These are phyloP conservation scores for Exsudoporus frostii DNA, from an alignment of 768 basidiomycete genomes.

Conservation along the genomic window DNA sequence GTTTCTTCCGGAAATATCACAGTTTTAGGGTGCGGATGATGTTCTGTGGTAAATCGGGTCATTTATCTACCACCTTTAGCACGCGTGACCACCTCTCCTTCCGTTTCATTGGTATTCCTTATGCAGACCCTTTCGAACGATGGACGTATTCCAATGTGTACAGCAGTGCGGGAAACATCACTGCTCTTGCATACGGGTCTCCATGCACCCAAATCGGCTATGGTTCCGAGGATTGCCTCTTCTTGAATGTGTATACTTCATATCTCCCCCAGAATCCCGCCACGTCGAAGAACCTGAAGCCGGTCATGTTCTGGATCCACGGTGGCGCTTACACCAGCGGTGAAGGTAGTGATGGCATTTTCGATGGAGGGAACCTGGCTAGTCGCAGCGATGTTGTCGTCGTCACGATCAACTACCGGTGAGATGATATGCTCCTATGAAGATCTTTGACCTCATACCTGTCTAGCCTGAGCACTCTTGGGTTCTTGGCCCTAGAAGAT, in stretches of 20 bases:
- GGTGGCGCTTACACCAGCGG: slow-evolving; percentile 46
- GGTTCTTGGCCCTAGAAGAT: slow-evolving; percentile 6
- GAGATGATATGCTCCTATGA: not conserved
- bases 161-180: slow-evolving; percentile 27
- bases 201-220: slow-evolving; percentile 31
- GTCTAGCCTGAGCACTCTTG: slow-evolving; percentile 3
- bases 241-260: slow-evolving; percentile 46
- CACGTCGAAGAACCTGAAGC: slow-evolving; percentile 27
- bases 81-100: slow-evolving; percentile 48
- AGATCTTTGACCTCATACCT: not conserved
- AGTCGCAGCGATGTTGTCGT: slow-evolving; percentile 43
- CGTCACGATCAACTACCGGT: slow-evolving; percentile 38
- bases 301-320: slow-evolving; percentile 51
- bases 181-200: slow-evolving; percentile 34
- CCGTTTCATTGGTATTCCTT: slow-evolving; percentile 51
- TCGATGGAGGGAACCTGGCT: slow-evolving; percentile 43
- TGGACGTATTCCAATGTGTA: slow-evolving; percentile 42
- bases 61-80: slow-evolving; percentile 17
- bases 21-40: slow-evolving; percentile 4
- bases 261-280: slow-evolving; percentile 28
- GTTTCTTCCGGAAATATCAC: slow-evolving; percentile 6
- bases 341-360: slow-evolving; percentile 37
- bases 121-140: slow-evolving; percentile 39
- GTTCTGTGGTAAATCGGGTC: not conserved
- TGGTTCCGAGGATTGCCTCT: slow-evolving; percentile 44